Base-by-base conservation (phyloP, 169 alveolate genomes). In the Plasmodium reichenowi region DNA sequence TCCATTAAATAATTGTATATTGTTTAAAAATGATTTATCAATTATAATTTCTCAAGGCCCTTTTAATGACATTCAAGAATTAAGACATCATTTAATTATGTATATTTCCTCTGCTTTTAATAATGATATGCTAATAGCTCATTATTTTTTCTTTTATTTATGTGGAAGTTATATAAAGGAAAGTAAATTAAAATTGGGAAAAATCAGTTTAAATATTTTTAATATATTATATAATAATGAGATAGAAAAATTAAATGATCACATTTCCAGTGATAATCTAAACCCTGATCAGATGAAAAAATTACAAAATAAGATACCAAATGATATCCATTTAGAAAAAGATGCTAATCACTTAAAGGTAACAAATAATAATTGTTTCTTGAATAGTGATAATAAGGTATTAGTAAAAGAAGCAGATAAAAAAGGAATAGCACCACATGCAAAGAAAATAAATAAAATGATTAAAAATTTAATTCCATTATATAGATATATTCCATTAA, bases 161-260 rank as follows among this genome's bases (percentile, higher is more conserved):
- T 83, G 91, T 56, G 91, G 85, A 12, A 83, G 74, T 67, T 83
- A 83, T 50, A 83, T 83, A 26, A 59, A 83, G 26, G 85, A 83
- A 13, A 83, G 74, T 29, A 83, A 83, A 68, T 63, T 68, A 43
- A 83, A 68, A 17, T 72, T 83, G 45, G 91, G 91, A 0, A 83
- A 83, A 48, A 48, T 83, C 32, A 83, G 85, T 52, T 62, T 83
- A 45, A 54, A 45, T 32, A 26, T 83, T 68, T 83, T 67, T 83
- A 83, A 83, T 67, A 45, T 83, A 9, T 67, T 47, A 26, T 38
- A 32, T n/a, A 48, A 50, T 2, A 59, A 45, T n/a, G 38, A 7
- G 3, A n/a, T 13, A 13, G 56, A 29, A n/a, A 20, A 66, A 32
- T 22, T 22, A 22, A 20, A 62, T 62, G 15, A 15, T 22, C 9